phyloP scores from a whole-genome alignment of 805 yeast species.

The Starmera quercuum region DNA sequence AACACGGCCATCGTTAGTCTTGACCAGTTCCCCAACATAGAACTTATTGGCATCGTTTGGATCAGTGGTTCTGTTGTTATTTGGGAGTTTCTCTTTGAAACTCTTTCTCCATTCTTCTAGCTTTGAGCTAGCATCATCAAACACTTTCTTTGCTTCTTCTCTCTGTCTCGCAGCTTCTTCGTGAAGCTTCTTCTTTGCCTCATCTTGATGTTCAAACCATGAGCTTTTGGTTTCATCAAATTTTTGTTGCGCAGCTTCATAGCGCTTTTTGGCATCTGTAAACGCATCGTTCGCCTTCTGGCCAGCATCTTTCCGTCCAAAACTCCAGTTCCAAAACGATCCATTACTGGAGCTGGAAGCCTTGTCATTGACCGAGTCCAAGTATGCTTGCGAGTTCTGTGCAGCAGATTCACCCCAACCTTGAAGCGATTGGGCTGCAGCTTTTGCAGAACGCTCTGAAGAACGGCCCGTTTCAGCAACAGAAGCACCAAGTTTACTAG shows the following conservation, averaged over 20 bases:
- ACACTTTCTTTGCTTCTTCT: slow-evolving; percentile 14
- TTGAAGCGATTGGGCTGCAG: slow-evolving; percentile 26
- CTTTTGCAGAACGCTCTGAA: slow-evolving; percentile 19
- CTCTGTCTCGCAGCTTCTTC: slow-evolving; percentile 20
- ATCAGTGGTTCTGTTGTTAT: slow-evolving; percentile 4
- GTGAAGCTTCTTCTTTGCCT: slow-evolving; percentile 13
- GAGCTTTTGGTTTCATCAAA: slow-evolving; percentile 26
- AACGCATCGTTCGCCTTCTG: slow-evolving; percentile 1
- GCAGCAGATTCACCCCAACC: slow-evolving; percentile 43
- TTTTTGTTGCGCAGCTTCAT: slow-evolving; percentile 24
- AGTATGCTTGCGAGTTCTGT: slow-evolving; percentile 17
- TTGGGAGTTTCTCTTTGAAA: slow-evolving; percentile 9
- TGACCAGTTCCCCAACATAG: not conserved
- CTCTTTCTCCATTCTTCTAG: slow-evolving; percentile 11
- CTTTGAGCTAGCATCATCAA: slow-evolving; percentile 12
- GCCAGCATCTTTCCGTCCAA: slow-evolving; percentile 7
- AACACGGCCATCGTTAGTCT: not conserved
- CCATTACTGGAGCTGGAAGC: slow-evolving; percentile 4
- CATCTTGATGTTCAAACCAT: slow-evolving; percentile 19
- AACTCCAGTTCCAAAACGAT: slow-evolving; percentile 15
- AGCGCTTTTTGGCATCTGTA: slow-evolving; percentile 5
- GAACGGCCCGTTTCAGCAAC: slow-evolving; percentile 16
- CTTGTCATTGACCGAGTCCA: slow-evolving; percentile 10
- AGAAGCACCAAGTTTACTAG: slow-evolving; percentile 4
- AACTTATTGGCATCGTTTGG: slow-evolving; percentile 1